phyloP scores from a whole-genome alignment of 176 grass and related monocot genomes.

The Cenchrus americanus region DNA sequence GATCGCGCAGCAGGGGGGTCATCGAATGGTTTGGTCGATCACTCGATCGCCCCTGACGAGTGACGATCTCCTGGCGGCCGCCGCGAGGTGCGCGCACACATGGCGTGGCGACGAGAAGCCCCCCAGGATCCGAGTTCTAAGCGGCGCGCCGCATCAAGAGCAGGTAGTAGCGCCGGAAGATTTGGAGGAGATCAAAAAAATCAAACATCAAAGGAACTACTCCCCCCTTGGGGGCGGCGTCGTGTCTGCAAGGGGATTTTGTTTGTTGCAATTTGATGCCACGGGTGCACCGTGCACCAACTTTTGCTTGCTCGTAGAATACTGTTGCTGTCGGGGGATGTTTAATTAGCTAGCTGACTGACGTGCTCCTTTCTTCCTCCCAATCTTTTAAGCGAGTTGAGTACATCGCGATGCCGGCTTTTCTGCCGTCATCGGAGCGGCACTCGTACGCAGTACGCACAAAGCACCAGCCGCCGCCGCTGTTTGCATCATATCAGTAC shows the following conservation, averaged over 20 bases:
- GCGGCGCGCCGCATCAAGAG: not conserved
- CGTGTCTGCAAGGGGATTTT: too few relatives aligned
- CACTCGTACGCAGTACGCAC: not conserved
- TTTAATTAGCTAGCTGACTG: slow-evolving; percentile 17
- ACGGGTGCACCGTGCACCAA: too few relatives aligned
- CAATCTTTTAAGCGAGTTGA: slow-evolving; percentile 14
- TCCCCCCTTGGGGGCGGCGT: too few relatives aligned
- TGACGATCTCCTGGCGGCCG: too few relatives aligned
- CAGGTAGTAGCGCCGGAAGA: not conserved
- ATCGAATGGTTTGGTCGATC: not conserved
- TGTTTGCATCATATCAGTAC: not conserved
- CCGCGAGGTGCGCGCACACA: slow-evolving; percentile 1
- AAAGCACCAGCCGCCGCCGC: too few relatives aligned
- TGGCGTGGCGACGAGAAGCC: slow-evolving; percentile 19
- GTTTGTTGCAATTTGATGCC: too few relatives aligned
- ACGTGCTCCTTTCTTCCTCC: not conserved
- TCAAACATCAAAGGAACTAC: not conserved
- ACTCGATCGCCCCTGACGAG: too few relatives aligned
- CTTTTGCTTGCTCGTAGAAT: not conserved
- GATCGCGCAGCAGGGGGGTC: not conserved
- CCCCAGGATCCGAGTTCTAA: not conserved
- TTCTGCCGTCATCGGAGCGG: slow-evolving; percentile 1
- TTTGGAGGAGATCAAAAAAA: not conserved
- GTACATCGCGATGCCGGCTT: slow-evolving; percentile 34
- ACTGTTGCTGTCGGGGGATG: not conserved